Base-by-base conservation (phyloP, 805 yeast genomes). In the Metschnikowia bowlesiae region DNA sequence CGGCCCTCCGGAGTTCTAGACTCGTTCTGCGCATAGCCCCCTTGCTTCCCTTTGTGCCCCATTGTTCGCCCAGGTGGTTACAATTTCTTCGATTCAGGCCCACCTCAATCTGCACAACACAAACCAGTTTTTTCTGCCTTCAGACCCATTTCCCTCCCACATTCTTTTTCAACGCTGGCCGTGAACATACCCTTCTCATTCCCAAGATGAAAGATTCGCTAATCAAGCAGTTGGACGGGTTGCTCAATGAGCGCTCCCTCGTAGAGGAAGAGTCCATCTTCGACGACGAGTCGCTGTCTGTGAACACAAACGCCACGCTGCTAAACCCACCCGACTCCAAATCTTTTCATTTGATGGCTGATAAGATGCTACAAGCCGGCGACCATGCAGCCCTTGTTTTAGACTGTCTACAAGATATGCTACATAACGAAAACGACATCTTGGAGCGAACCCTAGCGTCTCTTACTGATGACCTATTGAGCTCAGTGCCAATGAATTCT, bases 371-470 rank as follows among this genome's bases (percentile, higher is more conserved):
- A 18, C 39, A 34, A 3, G 39, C 46, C 46, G 46, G 46, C 8
- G 18, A 34, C 7, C 46, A 44, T 22, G 16, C 39, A n/a, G 31
- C 46, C 8, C 52, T 53, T 18, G 52, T 67, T 39, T 51, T 67
- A 13, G 69, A 64, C 8, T 66, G 69, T 44, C 46, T 67, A 46
- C 55, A 52, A 34, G 69, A 66, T 33, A 65, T 67, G 67, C 44
- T 60, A 11, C 8, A 34, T 1, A 60, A 61, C 40, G 70, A 67
- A 34, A 59, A 50, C 11, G 53, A 51, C 9, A 44, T 41, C 26
- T 60, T 67, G 10, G 57, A 60, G 34, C 16, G 51, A 8, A 55
- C 53, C 29, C 45, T 67, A 35, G 44, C 45, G 8, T 47, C 49
- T 6, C 52, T 61, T 3, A 48, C 58, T 0, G 44, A 43, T 2